Evolutionary conservation across 1,139 yeast species (phyloP).

Genomic region (Kodamaea sp.): DNA sequence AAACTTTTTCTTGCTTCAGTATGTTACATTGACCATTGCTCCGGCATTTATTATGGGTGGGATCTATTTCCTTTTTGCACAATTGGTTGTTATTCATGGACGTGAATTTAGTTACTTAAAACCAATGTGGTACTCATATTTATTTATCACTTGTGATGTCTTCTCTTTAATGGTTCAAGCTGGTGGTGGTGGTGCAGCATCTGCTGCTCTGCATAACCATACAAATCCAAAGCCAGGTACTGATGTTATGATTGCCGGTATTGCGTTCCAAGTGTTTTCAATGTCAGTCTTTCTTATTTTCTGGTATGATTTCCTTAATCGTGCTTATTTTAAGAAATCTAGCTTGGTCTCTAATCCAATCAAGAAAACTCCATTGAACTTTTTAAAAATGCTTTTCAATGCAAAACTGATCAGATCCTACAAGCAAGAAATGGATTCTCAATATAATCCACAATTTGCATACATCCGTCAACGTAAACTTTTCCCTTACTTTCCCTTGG

Average conservation of each 20-base stretch:
- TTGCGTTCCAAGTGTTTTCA: constrained; percentile 71
- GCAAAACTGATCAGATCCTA: constrained; percentile 22
- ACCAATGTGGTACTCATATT: constrained; percentile 73
- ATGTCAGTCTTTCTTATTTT: constrained; percentile 62
- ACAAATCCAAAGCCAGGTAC: constrained; percentile 52
- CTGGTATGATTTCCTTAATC: constrained; percentile 51
- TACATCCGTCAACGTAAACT: constrained; percentile 37
- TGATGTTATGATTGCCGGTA: constrained; percentile 77
- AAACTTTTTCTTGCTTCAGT: constrained; percentile 58
- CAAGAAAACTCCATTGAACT: constrained; percentile 26
- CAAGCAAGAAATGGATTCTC: constrained; percentile 24
- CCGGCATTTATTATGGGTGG: constrained; percentile 60
- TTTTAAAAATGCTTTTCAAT: constrained; percentile 30
- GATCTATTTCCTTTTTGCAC: constrained; percentile 51
- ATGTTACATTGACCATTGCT: constrained; percentile 68
- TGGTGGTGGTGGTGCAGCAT: constrained; percentile 77
- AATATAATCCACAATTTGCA: constrained; percentile 39
- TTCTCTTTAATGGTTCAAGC: constrained; percentile 74
- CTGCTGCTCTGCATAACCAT: constrained; percentile 44
- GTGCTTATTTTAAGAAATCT: constrained; percentile 38
- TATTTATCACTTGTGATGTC: constrained; percentile 66
- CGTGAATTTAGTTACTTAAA: constrained; percentile 54
- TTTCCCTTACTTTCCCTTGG: constrained; percentile 50
- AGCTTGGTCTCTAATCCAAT: constrained; percentile 12
- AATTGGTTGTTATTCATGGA: constrained; percentile 69